Percentiles rank a stretch among this genome's conserved stretches.
phyloP scores from a whole-genome alignment of 2,329 filamentous ascomycete genomes.

The Fusarium chaquense region DNA sequence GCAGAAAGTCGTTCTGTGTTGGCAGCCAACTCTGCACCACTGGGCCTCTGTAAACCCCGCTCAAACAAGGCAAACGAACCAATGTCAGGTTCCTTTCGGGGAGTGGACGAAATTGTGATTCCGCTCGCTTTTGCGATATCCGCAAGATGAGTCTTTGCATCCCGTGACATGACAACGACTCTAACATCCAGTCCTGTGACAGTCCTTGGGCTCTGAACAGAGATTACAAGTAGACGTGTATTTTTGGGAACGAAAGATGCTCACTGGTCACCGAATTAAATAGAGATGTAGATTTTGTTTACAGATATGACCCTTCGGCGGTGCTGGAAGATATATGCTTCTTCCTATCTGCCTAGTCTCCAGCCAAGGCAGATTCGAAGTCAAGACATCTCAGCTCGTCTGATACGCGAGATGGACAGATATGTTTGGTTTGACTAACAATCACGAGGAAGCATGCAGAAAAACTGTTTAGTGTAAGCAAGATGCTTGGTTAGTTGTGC shows the following conservation, averaged over 20 bases:
- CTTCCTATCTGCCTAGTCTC: slow-evolving; percentile 7
- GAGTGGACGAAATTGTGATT: background rate
- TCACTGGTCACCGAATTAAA: too few relatives aligned
- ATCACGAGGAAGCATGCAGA: too few relatives aligned
- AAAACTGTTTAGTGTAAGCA: background rate
- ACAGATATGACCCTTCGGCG: background rate
- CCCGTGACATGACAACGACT: background rate
- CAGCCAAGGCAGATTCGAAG: slow-evolving; percentile 26
- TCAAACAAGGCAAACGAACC: background rate
- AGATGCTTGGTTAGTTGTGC: background rate
- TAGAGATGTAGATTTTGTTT: too few relatives aligned
- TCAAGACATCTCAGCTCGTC: background rate
- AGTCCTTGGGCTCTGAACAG: background rate
- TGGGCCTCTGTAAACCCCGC: background rate
- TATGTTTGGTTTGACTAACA: too few relatives aligned
- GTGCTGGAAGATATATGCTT: background rate
- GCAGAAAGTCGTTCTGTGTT: slow-evolving; percentile 2
- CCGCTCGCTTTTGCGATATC: background rate
- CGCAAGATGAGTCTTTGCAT: background rate
- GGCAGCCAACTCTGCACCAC: background rate
- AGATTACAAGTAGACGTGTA: background rate
- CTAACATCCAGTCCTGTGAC: too few relatives aligned
- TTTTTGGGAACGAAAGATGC: too few relatives aligned
- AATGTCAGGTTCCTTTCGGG: background rate
- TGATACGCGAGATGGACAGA: rapidly evolving